Percentiles rank a stretch among this genome's conserved stretches.
phyloP scores from a whole-genome alignment of 345 rosid species.

The Boechera stricta region DNA sequence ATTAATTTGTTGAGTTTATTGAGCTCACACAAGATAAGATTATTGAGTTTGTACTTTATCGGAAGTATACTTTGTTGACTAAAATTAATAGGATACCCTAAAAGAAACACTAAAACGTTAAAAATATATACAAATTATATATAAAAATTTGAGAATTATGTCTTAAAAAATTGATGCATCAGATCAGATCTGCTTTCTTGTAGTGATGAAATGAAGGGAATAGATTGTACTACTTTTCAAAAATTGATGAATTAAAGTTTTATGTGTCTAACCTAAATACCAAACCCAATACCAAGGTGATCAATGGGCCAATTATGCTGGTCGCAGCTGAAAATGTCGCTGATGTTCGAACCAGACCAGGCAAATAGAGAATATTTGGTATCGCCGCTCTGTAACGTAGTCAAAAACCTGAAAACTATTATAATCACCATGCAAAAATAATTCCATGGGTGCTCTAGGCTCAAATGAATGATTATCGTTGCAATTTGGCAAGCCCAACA shows the following conservation, averaged over 20 bases:
- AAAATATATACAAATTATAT: too few species aligned
- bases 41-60: too few species aligned
- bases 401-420: constrained; percentile 1
- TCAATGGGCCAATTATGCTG: constrained; percentile 53
- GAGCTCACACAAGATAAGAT: not conserved
- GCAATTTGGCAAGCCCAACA: not conserved
- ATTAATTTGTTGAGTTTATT: not conserved
- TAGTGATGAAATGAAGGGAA: not conserved
- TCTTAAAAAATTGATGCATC: too few species aligned
- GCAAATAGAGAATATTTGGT: constrained; percentile 47
- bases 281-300: constrained; percentile 57
- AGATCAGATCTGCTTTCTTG: too few species aligned
- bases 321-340: constrained; percentile 58
- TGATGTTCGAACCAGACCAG: constrained; percentile 57
- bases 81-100: not conserved
- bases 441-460: not conserved
- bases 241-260: not conserved
- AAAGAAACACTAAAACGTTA: not conserved
- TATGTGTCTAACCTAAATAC: constrained; percentile 47
- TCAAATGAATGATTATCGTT: not conserved
- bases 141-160: too few species aligned
- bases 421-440: constrained; percentile 3
- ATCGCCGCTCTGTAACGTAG: constrained; percentile 37
- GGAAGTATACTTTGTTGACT: not conserved
- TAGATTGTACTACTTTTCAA: not conserved